Base-by-base conservation (phyloP, 2,329 filamentous ascomycete genomes). In the Exserohilum turcica region DNA sequence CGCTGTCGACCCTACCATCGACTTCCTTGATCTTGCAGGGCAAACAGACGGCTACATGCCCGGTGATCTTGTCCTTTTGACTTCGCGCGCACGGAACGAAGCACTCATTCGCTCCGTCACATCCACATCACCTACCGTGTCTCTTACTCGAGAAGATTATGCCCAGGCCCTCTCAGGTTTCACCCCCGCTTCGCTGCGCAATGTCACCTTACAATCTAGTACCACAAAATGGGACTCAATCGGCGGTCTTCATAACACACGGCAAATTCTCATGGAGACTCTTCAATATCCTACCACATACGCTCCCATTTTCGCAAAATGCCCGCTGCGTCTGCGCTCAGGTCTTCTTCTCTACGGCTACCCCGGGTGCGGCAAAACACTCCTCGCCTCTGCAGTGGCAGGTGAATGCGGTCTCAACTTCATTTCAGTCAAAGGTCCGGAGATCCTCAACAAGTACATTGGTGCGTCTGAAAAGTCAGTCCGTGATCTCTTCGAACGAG, bases 381-480 rank as follows among this genome's bases (percentile, higher is more conserved):
- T 99, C 7, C 85, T 99, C 8, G 94, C 95, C 16, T 96, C 91
- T 52, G 94, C 94, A 0, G 93, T 99, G n/a, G 94, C 95, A 10
- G 93, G 93, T 50, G 94, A 99, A 77, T 97, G 93, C 68, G 93
- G 93, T 0, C 86, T 99, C 56, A 99, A 99, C 75, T 99, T 99
- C 76, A 99, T 99, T 75, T 92, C 88, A 35, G 94, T 99, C 68
- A 99, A 99, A 77, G 94, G 94, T 0, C 94, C 94, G 0, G 95
- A 99, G 74, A 97, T 99, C 54, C 78, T 99, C 48, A 99, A 99
- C 81, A 99, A 99, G 77, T 99, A 99, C 74, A 99, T 99, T 54
- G 94, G 94, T 69, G 94, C 94, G 0, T 96, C 90, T 24, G 94
- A 99, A 70, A 99, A 99, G 80, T 92, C 87, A 56, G 92, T 99